These are phyloP conservation scores for Globisporangium echinulatum DNA, from an alignment of 352 stramenopile genomes.

Conservation along the genomic window DNA sequence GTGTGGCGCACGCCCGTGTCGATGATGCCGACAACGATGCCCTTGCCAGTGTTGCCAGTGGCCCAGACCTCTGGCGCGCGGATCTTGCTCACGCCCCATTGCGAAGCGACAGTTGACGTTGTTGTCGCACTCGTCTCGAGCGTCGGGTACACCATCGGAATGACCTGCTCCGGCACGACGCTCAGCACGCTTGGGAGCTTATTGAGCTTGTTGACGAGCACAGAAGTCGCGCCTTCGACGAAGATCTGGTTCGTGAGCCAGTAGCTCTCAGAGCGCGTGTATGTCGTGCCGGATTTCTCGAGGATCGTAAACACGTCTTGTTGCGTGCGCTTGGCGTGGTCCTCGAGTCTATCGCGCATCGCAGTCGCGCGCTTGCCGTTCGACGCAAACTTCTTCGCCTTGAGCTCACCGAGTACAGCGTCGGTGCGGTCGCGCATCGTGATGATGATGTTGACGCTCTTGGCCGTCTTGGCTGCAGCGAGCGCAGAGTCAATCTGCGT, in stretches of 20 bases:
- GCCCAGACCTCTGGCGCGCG: slow-evolving; percentile 41
- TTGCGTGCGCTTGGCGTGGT: slow-evolving; percentile 31
- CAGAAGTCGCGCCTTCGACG: slow-evolving; percentile 32
- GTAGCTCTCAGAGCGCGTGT: slow-evolving; percentile 10
- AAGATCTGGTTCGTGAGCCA: slow-evolving; percentile 7
- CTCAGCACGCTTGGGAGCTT: slow-evolving; percentile 30
- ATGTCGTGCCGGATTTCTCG: slow-evolving; percentile 14
- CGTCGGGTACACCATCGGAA: slow-evolving; percentile 23
- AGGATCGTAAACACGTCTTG: slow-evolving; percentile 21
- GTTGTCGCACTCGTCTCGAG: slow-evolving; percentile 27
- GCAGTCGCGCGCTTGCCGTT: slow-evolving; percentile 21
- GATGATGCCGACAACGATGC: slow-evolving; percentile 51
- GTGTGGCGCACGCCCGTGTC: slow-evolving; percentile 48
- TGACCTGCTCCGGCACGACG: slow-evolving; percentile 34
- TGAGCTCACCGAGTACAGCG: slow-evolving; percentile 24
- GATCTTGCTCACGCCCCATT: slow-evolving; percentile 51
- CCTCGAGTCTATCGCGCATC: slow-evolving; percentile 28
- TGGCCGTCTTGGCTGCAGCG: too few species aligned
- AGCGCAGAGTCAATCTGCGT: too few species aligned
- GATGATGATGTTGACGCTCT: slow-evolving; percentile 33
- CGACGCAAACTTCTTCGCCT: slow-evolving; percentile 27
- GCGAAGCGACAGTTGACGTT: slow-evolving; percentile 18
- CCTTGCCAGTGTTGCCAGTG: slow-evolving; percentile 39
- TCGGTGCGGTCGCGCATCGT: slow-evolving; percentile 34
- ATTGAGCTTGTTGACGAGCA: slow-evolving; percentile 39